These are phyloP conservation scores for Pisolithus microcarpus DNA, from an alignment of 768 basidiomycete species.

Conservation along the genomic window DNA sequence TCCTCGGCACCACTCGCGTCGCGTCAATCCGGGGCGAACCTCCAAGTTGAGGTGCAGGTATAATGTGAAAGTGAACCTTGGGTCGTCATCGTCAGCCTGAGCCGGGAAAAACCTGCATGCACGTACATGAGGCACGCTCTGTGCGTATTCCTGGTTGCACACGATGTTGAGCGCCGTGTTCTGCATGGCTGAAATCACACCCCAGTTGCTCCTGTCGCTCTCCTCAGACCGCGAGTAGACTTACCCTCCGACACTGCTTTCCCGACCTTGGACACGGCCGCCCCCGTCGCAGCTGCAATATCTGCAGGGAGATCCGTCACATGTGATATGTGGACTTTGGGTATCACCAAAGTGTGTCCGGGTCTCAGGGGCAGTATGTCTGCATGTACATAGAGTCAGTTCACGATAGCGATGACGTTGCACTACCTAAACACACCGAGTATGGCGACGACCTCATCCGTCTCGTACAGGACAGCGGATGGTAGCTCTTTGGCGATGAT, in stretches of 20 bases:
- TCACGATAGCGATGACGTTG: too few species aligned
- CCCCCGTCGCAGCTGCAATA: slow-evolving; percentile 51
- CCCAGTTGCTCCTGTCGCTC: neutral
- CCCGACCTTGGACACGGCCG: slow-evolving; percentile 54
- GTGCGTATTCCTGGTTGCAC: slow-evolving; percentile 77
- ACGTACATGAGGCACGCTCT: slow-evolving; percentile 69
- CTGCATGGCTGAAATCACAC: slow-evolving; percentile 24
- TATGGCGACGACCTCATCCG: slow-evolving; percentile 56
- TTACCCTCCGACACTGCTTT: slow-evolving; percentile 56
- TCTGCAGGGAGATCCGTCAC: slow-evolving; percentile 61
- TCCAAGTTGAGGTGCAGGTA: slow-evolving; percentile 55
- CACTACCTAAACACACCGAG: slow-evolving; percentile 19
- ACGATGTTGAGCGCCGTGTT: slow-evolving; percentile 70
- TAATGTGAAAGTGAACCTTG: slow-evolving; percentile 72
- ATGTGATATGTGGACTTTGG: slow-evolving; percentile 54
- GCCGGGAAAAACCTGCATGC: neutral
- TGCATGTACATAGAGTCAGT: slow-evolving; percentile 12
- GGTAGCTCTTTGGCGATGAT: slow-evolving; percentile 47
- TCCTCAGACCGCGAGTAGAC: slow-evolving; percentile 4
- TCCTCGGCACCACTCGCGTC: slow-evolving; percentile 21
- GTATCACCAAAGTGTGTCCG: slow-evolving; percentile 67
- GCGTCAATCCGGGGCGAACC: neutral
- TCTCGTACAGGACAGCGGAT: slow-evolving; percentile 50
- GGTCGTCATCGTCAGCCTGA: neutral
- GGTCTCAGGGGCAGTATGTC: slow-evolving; percentile 62